A percentile compares a stretch with the other conserved stretches of the same genome.
Evolutionary conservation across 192 early-diverging fungal species (phyloP).

Genomic region (Neocallimastix lanati): DNA sequence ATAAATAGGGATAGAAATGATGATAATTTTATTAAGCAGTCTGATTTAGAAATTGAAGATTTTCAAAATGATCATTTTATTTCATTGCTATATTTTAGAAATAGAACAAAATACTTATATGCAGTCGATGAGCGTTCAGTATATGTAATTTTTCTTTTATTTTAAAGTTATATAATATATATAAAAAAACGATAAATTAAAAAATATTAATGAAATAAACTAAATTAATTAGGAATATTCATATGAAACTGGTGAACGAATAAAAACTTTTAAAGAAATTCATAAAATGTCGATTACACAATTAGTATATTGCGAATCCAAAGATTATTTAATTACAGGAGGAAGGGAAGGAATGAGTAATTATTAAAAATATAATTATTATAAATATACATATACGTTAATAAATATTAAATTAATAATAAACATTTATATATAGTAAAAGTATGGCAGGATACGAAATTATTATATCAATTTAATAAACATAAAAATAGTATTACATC

Average conservation of each 20-base stretch:
- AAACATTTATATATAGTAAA: neutral
- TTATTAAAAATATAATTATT: too few species aligned
- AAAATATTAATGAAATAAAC: neutral
- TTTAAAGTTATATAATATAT: too few species aligned
- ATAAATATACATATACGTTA: too few species aligned
- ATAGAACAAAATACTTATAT: neutral
- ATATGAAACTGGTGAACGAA: neutral
- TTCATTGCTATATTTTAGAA: neutral
- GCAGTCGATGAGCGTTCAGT: neutral
- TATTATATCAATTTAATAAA: neutral
- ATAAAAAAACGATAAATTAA: too few species aligned
- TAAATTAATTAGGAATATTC: neutral
- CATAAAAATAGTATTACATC: neutral
- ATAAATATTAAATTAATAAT: too few species aligned
- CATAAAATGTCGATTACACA: neutral
- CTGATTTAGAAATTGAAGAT: neutral
- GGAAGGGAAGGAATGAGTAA: neutral
- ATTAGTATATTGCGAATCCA: neutral
- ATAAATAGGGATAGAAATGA: neutral
- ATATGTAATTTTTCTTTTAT: neutral
- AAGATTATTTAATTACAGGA: neutral
- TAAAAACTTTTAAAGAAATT: neutral
- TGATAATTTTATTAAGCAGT: neutral
- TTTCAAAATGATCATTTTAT: neutral
- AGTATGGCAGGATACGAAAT: neutral